phyloP scores from a whole-genome alignment of 129 eudicot genomes.

The Flaveria robusta region DNA sequence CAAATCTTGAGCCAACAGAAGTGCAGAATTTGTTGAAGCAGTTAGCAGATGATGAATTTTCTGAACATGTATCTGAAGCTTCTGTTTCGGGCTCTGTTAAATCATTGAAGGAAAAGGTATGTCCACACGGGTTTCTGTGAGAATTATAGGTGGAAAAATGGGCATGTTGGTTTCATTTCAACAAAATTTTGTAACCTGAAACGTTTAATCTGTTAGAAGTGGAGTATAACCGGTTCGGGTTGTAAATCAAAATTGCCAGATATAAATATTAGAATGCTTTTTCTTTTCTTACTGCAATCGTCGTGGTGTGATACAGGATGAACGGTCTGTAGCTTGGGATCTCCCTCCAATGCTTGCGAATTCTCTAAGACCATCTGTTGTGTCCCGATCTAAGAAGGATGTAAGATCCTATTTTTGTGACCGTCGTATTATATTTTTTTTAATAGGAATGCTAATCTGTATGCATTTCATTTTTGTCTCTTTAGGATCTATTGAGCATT shows the following conservation, averaged over 20 bases:
- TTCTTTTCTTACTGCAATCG: constrained; percentile 27
- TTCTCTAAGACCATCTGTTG: constrained; percentile 63
- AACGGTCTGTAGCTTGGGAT: constrained; percentile 58
- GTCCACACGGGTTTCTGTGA: not conserved
- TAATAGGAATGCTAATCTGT: constrained; percentile 16
- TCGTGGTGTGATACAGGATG: constrained; percentile 48
- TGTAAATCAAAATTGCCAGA: not conserved
- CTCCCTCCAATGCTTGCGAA: constrained; percentile 52
- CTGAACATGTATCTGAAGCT: constrained; percentile 54
- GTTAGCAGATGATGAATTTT: constrained; percentile 73
- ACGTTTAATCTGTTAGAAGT: not conserved
- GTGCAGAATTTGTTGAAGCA: constrained; percentile 79
- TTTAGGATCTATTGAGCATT: constrained; percentile 82
- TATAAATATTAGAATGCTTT: not conserved
- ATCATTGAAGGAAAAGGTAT: constrained; percentile 62
- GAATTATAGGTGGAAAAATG: not conserved
- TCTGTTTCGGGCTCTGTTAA: constrained; percentile 38
- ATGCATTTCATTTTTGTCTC: constrained; percentile 15
- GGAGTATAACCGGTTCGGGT: not conserved
- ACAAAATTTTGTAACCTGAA: not conserved
- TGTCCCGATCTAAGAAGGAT: constrained; percentile 70
- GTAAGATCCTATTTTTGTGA: constrained; percentile 46
- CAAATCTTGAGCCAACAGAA: constrained; percentile 71
- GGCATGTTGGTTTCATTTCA: not conserved
- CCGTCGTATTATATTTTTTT: not conserved